Conservation (phyloP, 2,329 filamentous ascomycete species). For the Colletotrichum sidae region DNA sequence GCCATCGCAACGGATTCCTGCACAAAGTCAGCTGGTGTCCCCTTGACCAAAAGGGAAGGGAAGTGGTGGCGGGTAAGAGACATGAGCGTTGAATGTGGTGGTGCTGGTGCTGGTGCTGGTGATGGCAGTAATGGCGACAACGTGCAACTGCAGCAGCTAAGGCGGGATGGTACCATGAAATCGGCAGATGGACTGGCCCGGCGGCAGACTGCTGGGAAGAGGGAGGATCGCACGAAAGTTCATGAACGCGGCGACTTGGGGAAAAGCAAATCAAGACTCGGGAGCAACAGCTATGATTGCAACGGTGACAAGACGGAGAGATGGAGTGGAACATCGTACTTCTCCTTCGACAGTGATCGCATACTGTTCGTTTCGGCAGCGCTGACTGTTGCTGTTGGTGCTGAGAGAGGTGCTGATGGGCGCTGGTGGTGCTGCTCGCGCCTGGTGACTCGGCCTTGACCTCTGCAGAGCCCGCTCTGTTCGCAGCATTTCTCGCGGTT, state of each 20-base stretch:
- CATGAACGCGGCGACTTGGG: constrained; percentile 24
- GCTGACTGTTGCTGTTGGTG: constrained; percentile 26
- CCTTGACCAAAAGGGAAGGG: background rate
- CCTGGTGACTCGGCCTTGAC: constrained; percentile 37
- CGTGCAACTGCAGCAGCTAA: constrained; percentile 26
- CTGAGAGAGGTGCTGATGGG: constrained; percentile 22
- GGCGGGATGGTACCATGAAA: constrained; percentile 29
- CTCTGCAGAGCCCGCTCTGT: constrained; percentile 36
- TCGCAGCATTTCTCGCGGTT: constrained; percentile 38
- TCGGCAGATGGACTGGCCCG: constrained; percentile 33
- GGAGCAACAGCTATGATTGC: constrained; percentile 2
- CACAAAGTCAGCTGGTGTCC: background rate
- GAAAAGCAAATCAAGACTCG: constrained; percentile 12
- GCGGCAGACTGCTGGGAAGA: constrained; percentile 37
- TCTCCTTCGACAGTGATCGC: constrained; percentile 58
- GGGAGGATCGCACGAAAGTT: constrained; percentile 38
- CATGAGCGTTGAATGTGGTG: background rate
- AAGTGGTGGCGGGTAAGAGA: constrained; percentile 3
- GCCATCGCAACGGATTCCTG: constrained; percentile 60
- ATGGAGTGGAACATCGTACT: constrained; percentile 46
- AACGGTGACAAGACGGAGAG: constrained; percentile 7
- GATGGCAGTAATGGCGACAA: constrained; percentile 20
- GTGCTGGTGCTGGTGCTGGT: background rate
- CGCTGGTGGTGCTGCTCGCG: constrained; percentile 21
- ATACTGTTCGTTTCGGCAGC: constrained; percentile 52